Percentiles rank a stretch among this genome's conserved stretches.
Conservation (phyloP, 1,284 basidiomycete genomes). For the Boletus coffeatus region DNA sequence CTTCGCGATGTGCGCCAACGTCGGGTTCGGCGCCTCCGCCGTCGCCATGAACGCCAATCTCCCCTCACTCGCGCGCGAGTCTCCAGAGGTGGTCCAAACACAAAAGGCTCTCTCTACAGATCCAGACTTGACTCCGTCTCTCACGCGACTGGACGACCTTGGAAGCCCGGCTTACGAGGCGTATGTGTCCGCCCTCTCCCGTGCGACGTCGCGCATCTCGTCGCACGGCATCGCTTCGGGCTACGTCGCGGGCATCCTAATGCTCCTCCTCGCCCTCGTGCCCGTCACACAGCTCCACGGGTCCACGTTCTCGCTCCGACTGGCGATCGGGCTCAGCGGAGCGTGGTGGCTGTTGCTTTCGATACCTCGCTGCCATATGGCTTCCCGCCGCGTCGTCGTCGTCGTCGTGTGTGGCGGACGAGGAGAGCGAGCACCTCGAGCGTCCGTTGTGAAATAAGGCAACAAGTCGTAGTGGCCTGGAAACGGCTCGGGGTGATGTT, state of each 20-base stretch:
- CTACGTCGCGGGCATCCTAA: constrained; percentile 69
- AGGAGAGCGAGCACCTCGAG: constrained; percentile 13
- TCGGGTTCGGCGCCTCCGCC: constrained; percentile 76
- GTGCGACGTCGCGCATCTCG: constrained; percentile 74
- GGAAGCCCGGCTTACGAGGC: constrained; percentile 13
- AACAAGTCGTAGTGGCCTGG: constrained; percentile 46
- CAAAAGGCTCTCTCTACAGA: constrained; percentile 26
- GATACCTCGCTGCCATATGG: constrained; percentile 66
- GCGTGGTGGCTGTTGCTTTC: constrained; percentile 83
- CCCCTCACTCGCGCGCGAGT: constrained; percentile 65
- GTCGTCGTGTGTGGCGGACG: not conserved
- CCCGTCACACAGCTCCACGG: constrained; percentile 65
- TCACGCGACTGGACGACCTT: not conserved
- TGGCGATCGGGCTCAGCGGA: constrained; percentile 77
- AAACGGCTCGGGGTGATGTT: constrained; percentile 65
- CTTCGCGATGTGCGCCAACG: constrained; percentile 70
- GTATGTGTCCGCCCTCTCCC: constrained; percentile 56
- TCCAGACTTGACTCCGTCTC: constrained; percentile 13
- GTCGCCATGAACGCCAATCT: constrained; percentile 91
- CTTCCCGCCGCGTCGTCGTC: constrained; percentile 40
- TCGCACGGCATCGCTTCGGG: constrained; percentile 80
- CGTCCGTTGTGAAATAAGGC: constrained; percentile 37
- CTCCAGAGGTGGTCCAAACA: constrained; percentile 53
- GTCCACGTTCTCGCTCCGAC: constrained; percentile 67
- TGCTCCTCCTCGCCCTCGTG: constrained; percentile 66